These are phyloP conservation scores for Laetiporus sulphureus DNA, from an alignment of 1,284 basidiomycete species.

Conservation along the genomic window DNA sequence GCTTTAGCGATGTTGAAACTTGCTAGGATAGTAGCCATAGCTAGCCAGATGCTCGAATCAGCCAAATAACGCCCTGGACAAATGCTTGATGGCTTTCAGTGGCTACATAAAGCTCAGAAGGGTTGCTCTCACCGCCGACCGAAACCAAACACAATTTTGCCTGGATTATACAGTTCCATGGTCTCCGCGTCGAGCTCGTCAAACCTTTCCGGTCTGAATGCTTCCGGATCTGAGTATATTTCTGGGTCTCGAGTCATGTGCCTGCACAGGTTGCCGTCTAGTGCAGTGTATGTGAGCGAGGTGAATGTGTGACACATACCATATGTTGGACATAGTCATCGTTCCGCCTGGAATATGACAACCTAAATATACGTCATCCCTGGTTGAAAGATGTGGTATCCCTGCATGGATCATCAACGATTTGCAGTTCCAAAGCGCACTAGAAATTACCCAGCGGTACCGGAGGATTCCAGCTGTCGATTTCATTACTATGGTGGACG, in stretches of 20 bases:
- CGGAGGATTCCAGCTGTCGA: not conserved
- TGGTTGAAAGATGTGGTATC: slow-evolving; percentile 7
- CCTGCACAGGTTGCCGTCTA: slow-evolving; percentile 7
- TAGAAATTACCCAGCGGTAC: not conserved
- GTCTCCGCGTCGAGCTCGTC: not conserved
- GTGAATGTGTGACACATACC: not conserved
- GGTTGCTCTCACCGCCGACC: slow-evolving; percentile 10
- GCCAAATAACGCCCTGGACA: slow-evolving; percentile 1
- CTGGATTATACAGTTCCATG: not conserved
- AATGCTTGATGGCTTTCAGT: not conserved
- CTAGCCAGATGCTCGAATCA: not conserved
- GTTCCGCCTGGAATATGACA: slow-evolving; percentile 11
- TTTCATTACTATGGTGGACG: not conserved
- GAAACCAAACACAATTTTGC: slow-evolving; percentile 13
- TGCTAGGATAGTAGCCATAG: not conserved
- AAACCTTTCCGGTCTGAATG: slow-evolving; percentile 16
- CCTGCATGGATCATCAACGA: not conserved
- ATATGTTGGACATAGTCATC: slow-evolving; percentile 10
- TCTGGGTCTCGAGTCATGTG: slow-evolving; percentile 17
- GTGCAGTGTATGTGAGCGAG: not conserved
- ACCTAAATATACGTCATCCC: slow-evolving; percentile 13
- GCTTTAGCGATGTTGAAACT: not conserved
- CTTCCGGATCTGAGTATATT: slow-evolving; percentile 15
- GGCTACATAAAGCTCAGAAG: not conserved
- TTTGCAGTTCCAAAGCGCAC: too few species aligned